Evolutionary conservation across 805 yeast species (phyloP), one percentile per base, ranked within the genome.

Genomic region (Saturnispora ahearnii): DNA sequence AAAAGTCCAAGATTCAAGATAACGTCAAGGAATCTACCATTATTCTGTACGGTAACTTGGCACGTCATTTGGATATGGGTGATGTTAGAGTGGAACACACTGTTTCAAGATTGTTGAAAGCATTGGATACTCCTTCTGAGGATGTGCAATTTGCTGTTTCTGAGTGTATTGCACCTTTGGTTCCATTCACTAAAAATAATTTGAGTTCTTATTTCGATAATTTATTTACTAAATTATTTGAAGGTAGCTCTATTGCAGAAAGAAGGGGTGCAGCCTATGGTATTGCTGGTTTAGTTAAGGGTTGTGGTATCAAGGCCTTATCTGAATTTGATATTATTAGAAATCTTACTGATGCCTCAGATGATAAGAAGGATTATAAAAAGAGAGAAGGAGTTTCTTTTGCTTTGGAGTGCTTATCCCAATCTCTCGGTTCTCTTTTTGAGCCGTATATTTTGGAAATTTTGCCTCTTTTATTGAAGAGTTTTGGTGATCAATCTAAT

Each of bases 231-330:
- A 79, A 76, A 55, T 69, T 90, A 26, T 79, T 86, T 60, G 63
- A 67, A 8, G 80, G 79, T 2, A 68, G 69, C 31, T 57, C 68
- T 2, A 60, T 71, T 36, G 76, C 77, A 1, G 71, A 73, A n/a
- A 76, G 96, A 62, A 77, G 91, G 56, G 99, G 98, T 61, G 91
- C 96, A 2, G 98, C 98, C 1, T 89, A 87, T 69, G 99, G 98
- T 65, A 76, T 93, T 58, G 86, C 98, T 22, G 99, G 99, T 55
- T 67, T 93, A 42, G 91, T 86, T 3, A 84, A 87, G 61, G 99
- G 99, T 51, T 76, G 80, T 22, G 99, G 99, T 57, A 79, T 93
- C 48, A 74, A 79, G 52, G 76, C 95, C 0, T 69, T 93, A 47
- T 76, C 87, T 10, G 83, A 84, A 45, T 80, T 78, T 61, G 96